Evolutionary conservation across 768 basidiomycete species (phyloP).

Genomic region (Leccinum truebloodii): DNA sequence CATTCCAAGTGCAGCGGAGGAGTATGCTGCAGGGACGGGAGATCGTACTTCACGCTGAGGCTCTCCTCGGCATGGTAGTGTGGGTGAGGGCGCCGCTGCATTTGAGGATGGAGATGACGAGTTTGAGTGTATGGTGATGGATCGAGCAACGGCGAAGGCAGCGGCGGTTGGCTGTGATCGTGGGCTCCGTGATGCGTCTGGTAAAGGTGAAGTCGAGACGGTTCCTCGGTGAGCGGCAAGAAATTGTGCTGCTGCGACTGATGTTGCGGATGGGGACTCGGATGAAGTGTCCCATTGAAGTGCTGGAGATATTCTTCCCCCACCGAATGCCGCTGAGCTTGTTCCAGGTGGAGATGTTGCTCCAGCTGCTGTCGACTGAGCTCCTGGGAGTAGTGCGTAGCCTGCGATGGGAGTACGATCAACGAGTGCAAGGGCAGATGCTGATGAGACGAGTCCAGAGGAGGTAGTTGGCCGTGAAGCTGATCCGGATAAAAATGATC

Average conservation of each 20-base stretch:
- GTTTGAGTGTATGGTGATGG: slow-evolving; percentile 30
- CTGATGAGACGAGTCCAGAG: slow-evolving; percentile 46
- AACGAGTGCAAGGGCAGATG: slow-evolving; percentile 52
- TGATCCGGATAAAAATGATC: slow-evolving; percentile 46
- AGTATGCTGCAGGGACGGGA: slow-evolving; percentile 43
- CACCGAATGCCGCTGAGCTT: slow-evolving; percentile 35
- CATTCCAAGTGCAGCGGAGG: slow-evolving; percentile 52
- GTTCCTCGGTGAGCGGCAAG: slow-evolving; percentile 29
- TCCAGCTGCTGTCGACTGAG: slow-evolving; percentile 46
- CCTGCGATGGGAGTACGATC: slow-evolving; percentile 40
- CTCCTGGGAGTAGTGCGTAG: slow-evolving; percentile 48
- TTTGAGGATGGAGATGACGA: slow-evolving; percentile 37
- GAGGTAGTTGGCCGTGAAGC: slow-evolving; percentile 46
- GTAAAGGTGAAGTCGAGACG: slow-evolving; percentile 35
- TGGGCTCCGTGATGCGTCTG: slow-evolving; percentile 38
- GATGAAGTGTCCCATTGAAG: slow-evolving; percentile 35
- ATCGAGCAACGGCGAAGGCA: slow-evolving; percentile 37
- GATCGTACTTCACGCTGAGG: slow-evolving; percentile 45
- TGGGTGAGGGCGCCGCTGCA: slow-evolving; percentile 35
- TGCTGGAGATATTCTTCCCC: slow-evolving; percentile 41
- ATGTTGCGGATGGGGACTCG: slow-evolving; percentile 32
- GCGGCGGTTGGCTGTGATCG: slow-evolving; percentile 25
- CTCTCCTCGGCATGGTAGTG: slow-evolving; percentile 37
- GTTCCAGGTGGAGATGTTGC: slow-evolving; percentile 39
- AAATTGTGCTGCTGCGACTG: slow-evolving; percentile 30